These are phyloP conservation scores for Ricinus communis DNA, from an alignment of 345 rosid genomes.

Conservation along the genomic window DNA sequence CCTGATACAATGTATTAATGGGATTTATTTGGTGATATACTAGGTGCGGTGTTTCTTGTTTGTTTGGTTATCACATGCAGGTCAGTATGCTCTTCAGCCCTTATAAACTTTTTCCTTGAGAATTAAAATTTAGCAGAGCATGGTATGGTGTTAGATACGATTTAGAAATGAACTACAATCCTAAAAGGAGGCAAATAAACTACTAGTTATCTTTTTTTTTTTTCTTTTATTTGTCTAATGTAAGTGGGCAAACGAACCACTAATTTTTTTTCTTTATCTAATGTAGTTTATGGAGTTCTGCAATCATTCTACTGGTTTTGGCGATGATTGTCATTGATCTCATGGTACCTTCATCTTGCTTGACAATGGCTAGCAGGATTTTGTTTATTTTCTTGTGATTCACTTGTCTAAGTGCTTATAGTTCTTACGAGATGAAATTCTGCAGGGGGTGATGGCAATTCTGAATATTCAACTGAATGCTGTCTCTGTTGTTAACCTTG, in stretches of 20 bases:
- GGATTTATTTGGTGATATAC: slow-evolving; percentile 17
- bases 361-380: background rate
- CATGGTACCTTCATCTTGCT: slow-evolving; percentile 49
- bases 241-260: background rate
- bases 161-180: background rate
- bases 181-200: background rate
- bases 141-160: background rate
- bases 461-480: slow-evolving; percentile 91
- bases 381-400: background rate
- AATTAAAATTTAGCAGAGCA: background rate
- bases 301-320: slow-evolving; percentile 80
- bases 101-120: slow-evolving; percentile 3
- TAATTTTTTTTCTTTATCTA: slow-evolving; percentile 15
- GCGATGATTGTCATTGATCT: slow-evolving; percentile 87
- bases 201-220: slow-evolving; percentile 2
- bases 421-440: slow-evolving; percentile 10
- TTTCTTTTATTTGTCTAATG: slow-evolving; percentile 10
- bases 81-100: slow-evolving; percentile 39
- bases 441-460: slow-evolving; percentile 94
- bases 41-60: slow-evolving; percentile 92
- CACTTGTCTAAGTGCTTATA: slow-evolving; percentile 4
- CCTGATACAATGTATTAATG: slow-evolving; percentile 12
- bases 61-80: slow-evolving; percentile 91
- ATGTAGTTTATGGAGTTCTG: slow-evolving; percentile 87
- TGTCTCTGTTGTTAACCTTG: slow-evolving; percentile 87